A percentile compares a stretch with the other conserved stretches of the same genome.
Conservation (phyloP, 2,329 filamentous ascomycete species). For the Colletotrichum neosansevieriae region DNA sequence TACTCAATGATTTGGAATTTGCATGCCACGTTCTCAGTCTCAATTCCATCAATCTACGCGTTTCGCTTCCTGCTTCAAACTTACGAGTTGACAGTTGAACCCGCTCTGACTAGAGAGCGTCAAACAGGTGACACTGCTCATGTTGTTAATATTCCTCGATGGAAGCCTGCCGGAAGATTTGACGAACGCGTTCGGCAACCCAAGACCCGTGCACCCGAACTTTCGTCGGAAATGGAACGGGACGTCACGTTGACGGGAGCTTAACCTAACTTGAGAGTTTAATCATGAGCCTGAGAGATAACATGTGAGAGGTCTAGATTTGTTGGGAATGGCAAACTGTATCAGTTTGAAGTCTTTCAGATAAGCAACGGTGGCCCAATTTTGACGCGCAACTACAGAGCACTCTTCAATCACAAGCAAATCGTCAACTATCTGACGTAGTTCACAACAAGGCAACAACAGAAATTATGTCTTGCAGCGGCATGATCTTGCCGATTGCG, state of each 20-base stretch:
- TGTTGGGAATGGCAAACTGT: not conserved
- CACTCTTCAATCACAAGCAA: not conserved
- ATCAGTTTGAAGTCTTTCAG: not conserved
- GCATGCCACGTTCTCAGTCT: too few relatives aligned
- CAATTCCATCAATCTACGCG: too few relatives aligned
- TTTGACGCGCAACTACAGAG: not conserved
- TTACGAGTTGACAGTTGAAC: too few relatives aligned
- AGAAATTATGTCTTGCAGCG: not conserved
- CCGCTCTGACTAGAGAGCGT: too few relatives aligned
- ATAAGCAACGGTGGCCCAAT: not conserved
- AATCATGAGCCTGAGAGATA: not conserved
- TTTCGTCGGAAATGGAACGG: not conserved
- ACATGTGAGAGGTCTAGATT: conserved; percentile 8
- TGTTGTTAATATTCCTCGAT: too few relatives aligned
- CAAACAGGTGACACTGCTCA: too few relatives aligned
- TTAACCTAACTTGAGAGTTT: conserved; percentile 9
- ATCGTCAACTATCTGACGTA: not conserved
- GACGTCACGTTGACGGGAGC: conserved; percentile 21
- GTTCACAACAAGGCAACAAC: not conserved
- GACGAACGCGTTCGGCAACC: not conserved
- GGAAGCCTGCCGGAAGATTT: not conserved
- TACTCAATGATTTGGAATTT: too few relatives aligned
- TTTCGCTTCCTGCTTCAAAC: too few relatives aligned
- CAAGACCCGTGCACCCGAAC: too few relatives aligned
- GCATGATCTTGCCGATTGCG: conserved; percentile 1